Base-by-base conservation (phyloP, 768 basidiomycete genomes). In the Postia placenta region DNA sequence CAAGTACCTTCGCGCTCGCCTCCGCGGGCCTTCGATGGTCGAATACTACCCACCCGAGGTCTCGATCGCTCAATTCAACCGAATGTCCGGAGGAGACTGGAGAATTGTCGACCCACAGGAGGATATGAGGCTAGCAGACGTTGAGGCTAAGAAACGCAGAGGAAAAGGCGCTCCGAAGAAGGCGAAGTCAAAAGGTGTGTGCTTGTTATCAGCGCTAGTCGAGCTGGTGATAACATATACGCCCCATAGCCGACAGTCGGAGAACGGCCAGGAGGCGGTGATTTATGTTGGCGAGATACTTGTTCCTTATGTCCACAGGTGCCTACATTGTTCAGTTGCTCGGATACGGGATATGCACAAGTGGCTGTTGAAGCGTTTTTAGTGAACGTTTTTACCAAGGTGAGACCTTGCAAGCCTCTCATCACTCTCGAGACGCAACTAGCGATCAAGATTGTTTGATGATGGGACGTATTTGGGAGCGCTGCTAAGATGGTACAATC, bases 91-190 rank as follows among this genome's bases (percentile, higher is more conserved):
- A 11, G 51, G 48, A 3, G 58, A 59, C 9, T 59, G 55, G 49
- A 51, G 81, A 53, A 62, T 91, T 35, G 72, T 80, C 22, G 76
- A 91, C 58, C 74, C 78, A 45, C 73, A 75, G 28, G 89, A 92
- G 68, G 73, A 77, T 53, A 78, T 82, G 67, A 71, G 87, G 44
- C 45, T 87, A 42, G 72, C 75, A 65, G 87, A 91, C 59, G 75
- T 90, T 4, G 77, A 78, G 57, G 75, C 80, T 48, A 74, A 70
- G 62, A 85, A 78, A 67, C 78, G 72, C 58, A 78, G 89, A 74
- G 89, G 89, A 24, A 91, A 92, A 68, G 89, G 87, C 39, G 76
- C 83, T 19, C 90, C 90, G 47, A 80, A 83, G 69, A 92, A 92
- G 67, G 83, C 85, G 2, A 88, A 82, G 65, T 69, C 69, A 20